These are phyloP conservation scores for Senna tora DNA, from an alignment of 306 rosid genomes.

Conservation along the genomic window DNA sequence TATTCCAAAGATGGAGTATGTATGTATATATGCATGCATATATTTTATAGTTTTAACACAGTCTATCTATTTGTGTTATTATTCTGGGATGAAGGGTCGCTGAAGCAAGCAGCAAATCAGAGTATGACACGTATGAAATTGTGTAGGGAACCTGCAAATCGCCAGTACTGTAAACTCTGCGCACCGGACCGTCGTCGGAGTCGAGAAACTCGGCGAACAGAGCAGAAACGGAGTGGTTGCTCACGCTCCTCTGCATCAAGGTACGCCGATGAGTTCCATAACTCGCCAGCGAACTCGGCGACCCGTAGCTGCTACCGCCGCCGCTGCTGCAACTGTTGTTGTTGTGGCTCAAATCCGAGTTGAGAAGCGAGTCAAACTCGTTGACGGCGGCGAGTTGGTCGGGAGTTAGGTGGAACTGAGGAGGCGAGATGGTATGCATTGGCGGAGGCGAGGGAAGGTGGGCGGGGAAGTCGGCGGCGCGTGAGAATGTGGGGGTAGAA, in stretches of 20 bases:
- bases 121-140: neutral
- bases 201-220: slow-evolving; percentile 46
- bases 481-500: slow-evolving; percentile 40
- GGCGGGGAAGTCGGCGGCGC: slow-evolving; percentile 44
- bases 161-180: slow-evolving; percentile 75
- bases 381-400: slow-evolving; percentile 27
- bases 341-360: slow-evolving; percentile 50
- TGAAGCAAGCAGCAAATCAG: no score
- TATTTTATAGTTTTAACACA: neutral
- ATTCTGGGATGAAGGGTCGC: no score
- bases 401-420: slow-evolving; percentile 4
- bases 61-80: neutral
- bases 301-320: slow-evolving; percentile 61
- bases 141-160: slow-evolving; percentile 67
- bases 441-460: slow-evolving; percentile 22
- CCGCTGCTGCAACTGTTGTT: slow-evolving; percentile 62
- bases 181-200: slow-evolving; percentile 48
- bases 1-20: neutral
- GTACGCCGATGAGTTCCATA: slow-evolving; percentile 32
- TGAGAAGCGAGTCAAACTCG: slow-evolving; percentile 43
- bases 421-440: slow-evolving; percentile 22
- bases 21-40: neutral
- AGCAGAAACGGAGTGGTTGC: slow-evolving; percentile 50
- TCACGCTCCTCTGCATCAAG: slow-evolving; percentile 59
- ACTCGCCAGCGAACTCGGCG: slow-evolving; percentile 57